A percentile compares a stretch with the other conserved stretches of the same genome.
Evolutionary conservation across 306 rosid genomes (phyloP).

Genomic region (Trifolium pratense): DNA sequence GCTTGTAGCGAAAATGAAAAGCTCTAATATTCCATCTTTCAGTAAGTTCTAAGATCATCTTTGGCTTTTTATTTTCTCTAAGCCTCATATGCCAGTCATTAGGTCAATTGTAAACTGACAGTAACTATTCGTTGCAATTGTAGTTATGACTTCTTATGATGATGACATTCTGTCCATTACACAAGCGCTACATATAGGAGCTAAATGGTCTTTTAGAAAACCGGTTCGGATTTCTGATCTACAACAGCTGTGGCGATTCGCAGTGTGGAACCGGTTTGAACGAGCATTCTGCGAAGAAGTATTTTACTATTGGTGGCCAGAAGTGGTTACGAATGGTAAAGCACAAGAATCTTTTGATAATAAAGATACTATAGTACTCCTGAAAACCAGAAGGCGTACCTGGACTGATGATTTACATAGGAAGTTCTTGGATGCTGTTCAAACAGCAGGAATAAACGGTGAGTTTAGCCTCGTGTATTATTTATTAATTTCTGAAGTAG

Average conservation of each 20-base stretch:
- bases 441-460: constrained; percentile 45
- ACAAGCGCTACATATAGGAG: constrained; percentile 46
- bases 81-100: not conserved
- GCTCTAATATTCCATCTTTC: constrained; percentile 40
- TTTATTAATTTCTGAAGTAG: constrained; percentile 11
- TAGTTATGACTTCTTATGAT: constrained; percentile 54
- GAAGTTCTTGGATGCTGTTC: constrained; percentile 48
- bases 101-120: constrained; percentile 12
- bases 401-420: constrained; percentile 46
- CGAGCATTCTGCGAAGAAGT: not conserved
- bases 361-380: not conserved
- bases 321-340: constrained; percentile 1
- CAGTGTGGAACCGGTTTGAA: constrained; percentile 13
- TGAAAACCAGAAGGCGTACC: constrained; percentile 39
- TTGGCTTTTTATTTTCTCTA: constrained; percentile 7
- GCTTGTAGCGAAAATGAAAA: constrained; percentile 44
- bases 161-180: constrained; percentile 11
- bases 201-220: constrained; percentile 34
- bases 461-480: constrained; percentile 32
- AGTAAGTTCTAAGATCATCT: constrained; percentile 46
- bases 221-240: constrained; percentile 39
- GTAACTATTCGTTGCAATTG: not conserved
- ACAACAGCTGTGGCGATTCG: constrained; percentile 49
- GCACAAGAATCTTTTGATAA: too few species aligned
- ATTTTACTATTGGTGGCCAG: not conserved